Evolutionary conservation across 805 yeast species (phyloP), one percentile per base, ranked within the genome.

Genomic region (Pichia nanzhaoensis): DNA sequence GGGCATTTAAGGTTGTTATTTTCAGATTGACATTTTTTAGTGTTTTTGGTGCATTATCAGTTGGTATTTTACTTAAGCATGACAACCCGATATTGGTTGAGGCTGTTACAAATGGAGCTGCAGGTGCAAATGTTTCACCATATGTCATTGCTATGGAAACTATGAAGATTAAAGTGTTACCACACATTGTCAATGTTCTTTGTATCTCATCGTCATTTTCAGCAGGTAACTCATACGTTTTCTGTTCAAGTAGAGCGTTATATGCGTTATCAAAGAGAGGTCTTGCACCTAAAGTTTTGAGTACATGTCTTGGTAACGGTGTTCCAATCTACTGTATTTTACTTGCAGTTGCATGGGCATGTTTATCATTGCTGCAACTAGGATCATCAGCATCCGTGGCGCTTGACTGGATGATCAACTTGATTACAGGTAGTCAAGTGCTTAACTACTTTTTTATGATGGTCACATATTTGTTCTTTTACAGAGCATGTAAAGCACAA

Each of bases 191-290:
- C 46, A 89, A 89, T 63, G 95, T 78, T 1, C 75, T 86, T 27
- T 72, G 88, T 45, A 70, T 88, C 44, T 70, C 86, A 5, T 75
- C 93, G 1, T 84, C 90, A 0, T 82, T 86, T 53, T 80, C 89
- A 31, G 89, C 95, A 2, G 95, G 95, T 43, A 86, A 86, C 60
- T 83, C 91, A 1, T 83, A 80, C 59, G 76, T 84, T 31, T 85
- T 77, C 57, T 80, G 88, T 49, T 81, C 91, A 0, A 75, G 88
- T 7, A 64, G 78, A 57, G 70, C 84, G 0, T 66, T 86, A 19
- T 80, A 80, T 59, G 87, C 87, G 2, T 67, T 85, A 61, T 84
- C 93, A 0, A 63, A 75, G 27, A 78, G 75, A 54, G 89, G 91
- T 0, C 75, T 77, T 49, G 91, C 93, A 1, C 95, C 95, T 10